A percentile compares a stretch with the other conserved stretches of the same genome.
Evolutionary conservation across 1,284 basidiomycete species (phyloP).

Genomic region (Boletus albobrunnescens): DNA sequence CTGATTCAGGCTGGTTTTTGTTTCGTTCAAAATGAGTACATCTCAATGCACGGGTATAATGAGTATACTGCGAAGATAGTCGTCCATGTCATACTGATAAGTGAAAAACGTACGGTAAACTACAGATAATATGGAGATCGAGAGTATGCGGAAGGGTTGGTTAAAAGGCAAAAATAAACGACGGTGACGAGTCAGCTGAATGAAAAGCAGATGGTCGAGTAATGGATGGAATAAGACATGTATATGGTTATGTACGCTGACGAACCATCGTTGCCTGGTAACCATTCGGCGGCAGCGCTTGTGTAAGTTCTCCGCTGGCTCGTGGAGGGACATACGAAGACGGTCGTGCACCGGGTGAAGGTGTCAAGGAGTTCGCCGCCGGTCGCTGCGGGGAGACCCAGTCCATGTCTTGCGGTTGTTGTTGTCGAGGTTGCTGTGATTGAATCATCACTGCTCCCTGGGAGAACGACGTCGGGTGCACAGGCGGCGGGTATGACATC

Average conservation of each 20-base stretch:
- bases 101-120: slow-evolving; percentile 38
- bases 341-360: slow-evolving; percentile 49
- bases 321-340: slow-evolving; percentile 52
- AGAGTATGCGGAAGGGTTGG: slow-evolving; percentile 21
- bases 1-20: slow-evolving; percentile 11
- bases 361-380: slow-evolving; percentile 36
- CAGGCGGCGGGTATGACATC: slow-evolving; percentile 41
- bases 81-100: slow-evolving; percentile 44
- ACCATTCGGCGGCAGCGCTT: slow-evolving; percentile 44
- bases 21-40: slow-evolving; percentile 41
- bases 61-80: slow-evolving; percentile 45
- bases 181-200: slow-evolving; percentile 25
- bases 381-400: slow-evolving; percentile 48
- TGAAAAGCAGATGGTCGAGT: slow-evolving; percentile 25
- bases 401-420: slow-evolving; percentile 45
- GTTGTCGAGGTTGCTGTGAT: slow-evolving; percentile 37
- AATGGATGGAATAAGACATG: slow-evolving; percentile 14
- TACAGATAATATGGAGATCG: slow-evolving; percentile 40
- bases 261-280: slow-evolving; percentile 46
- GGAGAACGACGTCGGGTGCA: slow-evolving; percentile 39
- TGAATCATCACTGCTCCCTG: slow-evolving; percentile 43
- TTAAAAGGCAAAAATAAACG: slow-evolving; percentile 17
- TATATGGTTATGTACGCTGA: slow-evolving; percentile 42
- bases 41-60: slow-evolving; percentile 44
- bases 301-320: slow-evolving; percentile 44